A percentile compares a stretch with the other conserved stretches of the same genome.
These are phyloP conservation scores for Boletus vinaceobasis DNA, from an alignment of 768 basidiomycete species.

Conservation along the genomic window DNA sequence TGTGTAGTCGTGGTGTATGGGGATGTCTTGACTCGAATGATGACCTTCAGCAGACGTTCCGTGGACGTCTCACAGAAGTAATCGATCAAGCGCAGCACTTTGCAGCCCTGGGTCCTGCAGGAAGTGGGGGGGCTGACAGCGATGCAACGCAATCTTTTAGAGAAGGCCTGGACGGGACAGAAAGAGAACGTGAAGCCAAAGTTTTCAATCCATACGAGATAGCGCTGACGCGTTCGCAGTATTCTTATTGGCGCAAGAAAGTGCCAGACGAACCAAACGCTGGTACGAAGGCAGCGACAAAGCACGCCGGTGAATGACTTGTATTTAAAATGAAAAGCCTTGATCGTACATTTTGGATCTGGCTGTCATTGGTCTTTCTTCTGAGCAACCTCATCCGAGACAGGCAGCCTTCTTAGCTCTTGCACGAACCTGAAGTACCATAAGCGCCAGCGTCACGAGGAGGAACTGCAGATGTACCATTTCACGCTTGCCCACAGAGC, in stretches of 20 bases:
- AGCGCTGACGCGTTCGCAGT: constrained; percentile 45
- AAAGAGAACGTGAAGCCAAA: constrained; percentile 75
- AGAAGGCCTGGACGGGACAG: constrained; percentile 90
- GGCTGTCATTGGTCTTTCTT: constrained; percentile 26
- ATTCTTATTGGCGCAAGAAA: constrained; percentile 82
- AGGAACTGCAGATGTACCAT: constrained; percentile 48
- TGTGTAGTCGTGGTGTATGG: constrained; percentile 27
- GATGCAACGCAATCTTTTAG: constrained; percentile 73
- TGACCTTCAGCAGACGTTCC: constrained; percentile 58
- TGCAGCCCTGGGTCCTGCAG: constrained; percentile 62
- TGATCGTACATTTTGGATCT: neutral
- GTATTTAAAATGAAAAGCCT: neutral
- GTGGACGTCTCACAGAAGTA: constrained; percentile 68
- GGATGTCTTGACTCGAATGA: neutral
- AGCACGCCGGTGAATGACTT: constrained; percentile 39
- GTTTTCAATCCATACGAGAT: neutral
- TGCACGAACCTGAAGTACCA: constrained; percentile 55
- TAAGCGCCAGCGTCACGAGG: constrained; percentile 4
- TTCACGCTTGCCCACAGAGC: constrained; percentile 77
- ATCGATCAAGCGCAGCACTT: constrained; percentile 90
- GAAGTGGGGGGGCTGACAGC: constrained; percentile 48
- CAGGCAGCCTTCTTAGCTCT: constrained; percentile 48
- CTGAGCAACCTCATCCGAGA: constrained; percentile 11
- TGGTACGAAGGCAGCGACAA: constrained; percentile 82
- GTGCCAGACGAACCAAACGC: constrained; percentile 66